Conservation (phyloP, 768 basidiomycete genomes). For the Myochromella boudieri region DNA sequence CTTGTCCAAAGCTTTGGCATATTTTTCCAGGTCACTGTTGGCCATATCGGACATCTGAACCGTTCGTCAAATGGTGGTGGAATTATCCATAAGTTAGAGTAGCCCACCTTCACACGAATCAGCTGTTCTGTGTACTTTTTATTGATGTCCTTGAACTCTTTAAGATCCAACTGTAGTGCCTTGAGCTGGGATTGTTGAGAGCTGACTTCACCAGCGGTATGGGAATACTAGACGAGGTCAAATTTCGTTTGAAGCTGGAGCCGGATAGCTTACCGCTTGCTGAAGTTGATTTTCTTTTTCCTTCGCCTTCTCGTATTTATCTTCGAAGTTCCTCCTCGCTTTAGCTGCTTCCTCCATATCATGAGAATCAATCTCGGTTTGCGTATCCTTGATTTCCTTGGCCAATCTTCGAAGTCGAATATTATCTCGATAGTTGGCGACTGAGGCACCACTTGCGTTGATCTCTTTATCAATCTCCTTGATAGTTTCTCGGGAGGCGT, state of each 20-base stretch:
- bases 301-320: constrained; percentile 72
- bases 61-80: neutral
- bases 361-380: constrained; percentile 67
- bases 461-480: constrained; percentile 74
- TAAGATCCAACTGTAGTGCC: constrained; percentile 66
- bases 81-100: neutral
- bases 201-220: constrained; percentile 79
- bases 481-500: constrained; percentile 41
- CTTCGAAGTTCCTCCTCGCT: constrained; percentile 82
- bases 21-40: constrained; percentile 95
- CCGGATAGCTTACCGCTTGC: constrained; percentile 49
- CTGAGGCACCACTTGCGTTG: constrained; percentile 66
- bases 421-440: constrained; percentile 81
- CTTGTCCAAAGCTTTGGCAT: constrained; percentile 96
- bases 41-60: constrained; percentile 95
- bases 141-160: constrained; percentile 85
- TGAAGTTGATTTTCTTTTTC: constrained; percentile 72
- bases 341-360: constrained; percentile 88
- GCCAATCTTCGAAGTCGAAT: constrained; percentile 70
- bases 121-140: constrained; percentile 88
- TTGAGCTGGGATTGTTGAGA: constrained; percentile 68
- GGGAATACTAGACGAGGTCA: constrained; percentile 57
- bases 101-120: constrained; percentile 85
- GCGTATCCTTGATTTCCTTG: constrained; percentile 63
- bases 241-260: neutral